phyloP scores from a whole-genome alignment of 495 filamentous ascomycete species.

The Filosporella fistucella region DNA sequence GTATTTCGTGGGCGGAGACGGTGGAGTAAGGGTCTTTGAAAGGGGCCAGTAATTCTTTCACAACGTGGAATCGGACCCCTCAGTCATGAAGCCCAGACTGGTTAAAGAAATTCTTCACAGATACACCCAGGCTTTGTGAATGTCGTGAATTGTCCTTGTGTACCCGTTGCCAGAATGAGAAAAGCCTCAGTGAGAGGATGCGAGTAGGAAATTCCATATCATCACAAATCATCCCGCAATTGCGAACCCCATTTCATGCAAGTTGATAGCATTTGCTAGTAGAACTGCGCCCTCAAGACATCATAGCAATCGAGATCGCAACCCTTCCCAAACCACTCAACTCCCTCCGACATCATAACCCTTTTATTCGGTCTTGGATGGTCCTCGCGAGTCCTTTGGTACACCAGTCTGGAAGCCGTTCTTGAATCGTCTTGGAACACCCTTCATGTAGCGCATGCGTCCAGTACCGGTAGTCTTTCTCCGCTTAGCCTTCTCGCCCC shows the following conservation, averaged over 20 bases:
- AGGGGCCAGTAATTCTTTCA: slow-evolving; percentile 46
- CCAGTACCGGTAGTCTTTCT: slow-evolving; percentile 98
- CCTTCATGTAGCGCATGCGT: slow-evolving; percentile 87
- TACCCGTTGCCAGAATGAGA: too few relatives aligned
- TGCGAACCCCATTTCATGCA: slow-evolving; percentile 11
- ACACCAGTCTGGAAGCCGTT: slow-evolving; percentile 92
- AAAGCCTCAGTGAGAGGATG: neutral
- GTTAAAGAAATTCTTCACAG: too few relatives aligned
- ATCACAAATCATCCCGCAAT: slow-evolving; percentile 4
- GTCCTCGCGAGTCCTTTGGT: slow-evolving; percentile 79
- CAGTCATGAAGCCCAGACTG: neutral
- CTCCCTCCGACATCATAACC: slow-evolving; percentile 19
- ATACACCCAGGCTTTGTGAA: too few relatives aligned
- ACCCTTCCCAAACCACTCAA: slow-evolving; percentile 21
- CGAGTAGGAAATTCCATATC: slow-evolving; percentile 3
- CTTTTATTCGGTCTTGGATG: slow-evolving; percentile 28
- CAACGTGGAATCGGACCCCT: neutral
- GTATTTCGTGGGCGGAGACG: slow-evolving; percentile 75
- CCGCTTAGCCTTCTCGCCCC: slow-evolving; percentile 98
- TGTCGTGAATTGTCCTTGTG: too few relatives aligned
- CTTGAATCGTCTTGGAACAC: slow-evolving; percentile 82
- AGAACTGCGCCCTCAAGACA: slow-evolving; percentile 21
- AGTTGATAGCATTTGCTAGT: slow-evolving; percentile 26
- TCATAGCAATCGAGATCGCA: slow-evolving; percentile 21
- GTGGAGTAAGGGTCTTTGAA: slow-evolving; percentile 76